Evolutionary conservation across 2,329 filamentous ascomycete genomes (phyloP).

Genomic region (Colletotrichum magnum): DNA sequence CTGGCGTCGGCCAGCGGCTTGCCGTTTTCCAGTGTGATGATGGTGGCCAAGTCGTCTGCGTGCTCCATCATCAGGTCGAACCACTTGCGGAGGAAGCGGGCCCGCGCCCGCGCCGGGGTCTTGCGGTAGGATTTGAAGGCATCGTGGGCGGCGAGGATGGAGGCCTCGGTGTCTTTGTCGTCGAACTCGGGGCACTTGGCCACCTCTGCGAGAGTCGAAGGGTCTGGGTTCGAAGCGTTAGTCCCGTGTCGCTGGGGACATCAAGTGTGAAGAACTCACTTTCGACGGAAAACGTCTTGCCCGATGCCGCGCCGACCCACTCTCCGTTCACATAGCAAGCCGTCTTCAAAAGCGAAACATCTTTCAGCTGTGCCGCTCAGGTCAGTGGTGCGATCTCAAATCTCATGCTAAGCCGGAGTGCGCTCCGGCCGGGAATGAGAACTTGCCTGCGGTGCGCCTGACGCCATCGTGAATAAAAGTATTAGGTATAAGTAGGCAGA

Average conservation of each 20-base stretch:
- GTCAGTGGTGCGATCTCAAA: background rate
- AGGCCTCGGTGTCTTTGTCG: slow-evolving; percentile 75
- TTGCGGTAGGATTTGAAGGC: slow-evolving; percentile 75
- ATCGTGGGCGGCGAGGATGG: slow-evolving; percentile 77
- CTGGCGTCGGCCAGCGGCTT: slow-evolving; percentile 75
- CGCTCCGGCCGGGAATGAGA: background rate
- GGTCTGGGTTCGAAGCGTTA: slow-evolving; percentile 64
- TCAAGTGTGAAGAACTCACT: slow-evolving; percentile 53
- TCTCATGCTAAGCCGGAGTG: background rate
- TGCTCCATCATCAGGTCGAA: slow-evolving; percentile 77
- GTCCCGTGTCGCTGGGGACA: background rate
- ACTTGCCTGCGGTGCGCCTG: slow-evolving; percentile 24
- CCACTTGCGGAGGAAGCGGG: slow-evolving; percentile 74
- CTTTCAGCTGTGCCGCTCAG: slow-evolving; percentile 63
- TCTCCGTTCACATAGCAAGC: slow-evolving; percentile 82
- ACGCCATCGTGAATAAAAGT: slow-evolving; percentile 21
- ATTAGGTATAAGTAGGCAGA: background rate
- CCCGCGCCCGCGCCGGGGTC: slow-evolving; percentile 71
- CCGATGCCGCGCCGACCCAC: slow-evolving; percentile 80
- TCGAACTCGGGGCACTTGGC: slow-evolving; percentile 82
- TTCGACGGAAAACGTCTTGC: slow-evolving; percentile 80
- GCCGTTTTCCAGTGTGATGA: slow-evolving; percentile 81
- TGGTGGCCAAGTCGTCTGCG: slow-evolving; percentile 73
- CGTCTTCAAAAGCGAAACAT: slow-evolving; percentile 77
- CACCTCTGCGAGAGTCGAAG: slow-evolving; percentile 78